These are phyloP conservation scores for Hypericum perforatum DNA, from an alignment of 345 rosid species.

Conservation along the genomic window DNA sequence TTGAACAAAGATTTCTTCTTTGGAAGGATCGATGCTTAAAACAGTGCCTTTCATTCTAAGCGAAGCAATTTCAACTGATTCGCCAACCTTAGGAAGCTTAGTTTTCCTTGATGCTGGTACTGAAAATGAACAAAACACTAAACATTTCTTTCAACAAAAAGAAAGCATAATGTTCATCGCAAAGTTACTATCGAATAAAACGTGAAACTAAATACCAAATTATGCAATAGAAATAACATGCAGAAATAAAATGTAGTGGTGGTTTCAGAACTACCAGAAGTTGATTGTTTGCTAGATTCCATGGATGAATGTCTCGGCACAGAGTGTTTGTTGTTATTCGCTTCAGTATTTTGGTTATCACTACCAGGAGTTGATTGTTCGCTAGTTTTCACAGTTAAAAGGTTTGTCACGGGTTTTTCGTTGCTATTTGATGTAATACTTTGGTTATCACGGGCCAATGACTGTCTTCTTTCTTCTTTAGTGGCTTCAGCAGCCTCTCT, in stretches of 20 bases:
- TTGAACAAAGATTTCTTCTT: conserved; percentile 68
- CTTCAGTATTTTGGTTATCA: conserved; percentile 1
- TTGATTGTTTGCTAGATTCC: too few relatives aligned
- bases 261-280: too few relatives aligned
- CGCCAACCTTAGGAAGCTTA: conserved; percentile 55
- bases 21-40: conserved; percentile 51
- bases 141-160: not conserved
- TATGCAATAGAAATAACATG: not conserved
- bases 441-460: conserved; percentile 15
- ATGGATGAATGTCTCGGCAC: too few relatives aligned
- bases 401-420: conserved; percentile 6
- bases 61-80: conserved; percentile 45
- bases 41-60: conserved; percentile 63
- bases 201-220: conserved; percentile 1
- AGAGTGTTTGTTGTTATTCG: not conserved
- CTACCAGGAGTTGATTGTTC: conserved; percentile 35
- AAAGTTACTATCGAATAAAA: not conserved
- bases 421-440: conserved; percentile 13
- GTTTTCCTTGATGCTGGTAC: conserved; percentile 22
- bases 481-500: conserved; percentile 24
- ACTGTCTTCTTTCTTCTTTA: conserved; percentile 22
- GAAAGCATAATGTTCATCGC: too few relatives aligned
- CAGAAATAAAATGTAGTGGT: not conserved
- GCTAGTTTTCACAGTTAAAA: conserved; percentile 23
- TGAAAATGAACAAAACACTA: conserved; percentile 2